Percentiles rank a stretch among this genome's conserved stretches.
These are phyloP conservation scores for Pseudotsuga menziesii DNA, from an alignment of 75 land plant species.

Conservation along the genomic window DNA sequence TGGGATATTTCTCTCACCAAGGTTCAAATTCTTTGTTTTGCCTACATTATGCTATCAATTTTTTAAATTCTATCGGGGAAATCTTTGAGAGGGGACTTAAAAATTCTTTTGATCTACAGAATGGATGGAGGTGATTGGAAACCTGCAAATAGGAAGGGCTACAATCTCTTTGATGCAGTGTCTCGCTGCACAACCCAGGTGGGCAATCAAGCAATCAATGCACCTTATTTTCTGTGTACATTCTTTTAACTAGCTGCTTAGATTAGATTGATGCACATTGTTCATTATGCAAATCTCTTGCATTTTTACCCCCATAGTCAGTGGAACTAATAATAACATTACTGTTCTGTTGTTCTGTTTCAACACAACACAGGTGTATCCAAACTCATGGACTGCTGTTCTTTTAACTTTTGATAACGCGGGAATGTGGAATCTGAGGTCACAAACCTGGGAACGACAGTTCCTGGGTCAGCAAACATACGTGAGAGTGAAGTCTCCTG, in stretches of 20 bases:
- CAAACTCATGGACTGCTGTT: constrained; percentile 61
- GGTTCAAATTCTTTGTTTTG: no score
- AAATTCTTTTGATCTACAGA: constrained; percentile 14
- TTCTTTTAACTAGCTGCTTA: no score
- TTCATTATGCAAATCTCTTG: no score
- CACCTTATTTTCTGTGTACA: no score
- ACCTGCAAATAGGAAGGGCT: constrained; percentile 30
- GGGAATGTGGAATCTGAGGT: constrained; percentile 66
- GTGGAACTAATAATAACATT: no score
- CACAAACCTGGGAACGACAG: constrained; percentile 36
- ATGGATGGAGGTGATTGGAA: constrained; percentile 72
- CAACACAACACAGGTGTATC: constrained; percentile 44
- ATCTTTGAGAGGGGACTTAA: no score
- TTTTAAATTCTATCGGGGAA: no score
- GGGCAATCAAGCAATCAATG: not conserved
- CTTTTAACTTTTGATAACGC: constrained; percentile 59
- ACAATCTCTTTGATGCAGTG: constrained; percentile 67
- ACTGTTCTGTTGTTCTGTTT: no score
- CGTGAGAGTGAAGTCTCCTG: constrained; percentile 46
- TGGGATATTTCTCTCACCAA: no score
- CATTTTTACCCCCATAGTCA: no score
- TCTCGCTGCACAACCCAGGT: constrained; percentile 67
- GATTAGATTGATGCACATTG: no score
- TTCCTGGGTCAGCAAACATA: constrained; percentile 77
- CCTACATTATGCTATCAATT: no score